These are phyloP conservation scores for Epichloe glyceriae DNA, from an alignment of 2,329 filamentous ascomycete species.

Conservation along the genomic window DNA sequence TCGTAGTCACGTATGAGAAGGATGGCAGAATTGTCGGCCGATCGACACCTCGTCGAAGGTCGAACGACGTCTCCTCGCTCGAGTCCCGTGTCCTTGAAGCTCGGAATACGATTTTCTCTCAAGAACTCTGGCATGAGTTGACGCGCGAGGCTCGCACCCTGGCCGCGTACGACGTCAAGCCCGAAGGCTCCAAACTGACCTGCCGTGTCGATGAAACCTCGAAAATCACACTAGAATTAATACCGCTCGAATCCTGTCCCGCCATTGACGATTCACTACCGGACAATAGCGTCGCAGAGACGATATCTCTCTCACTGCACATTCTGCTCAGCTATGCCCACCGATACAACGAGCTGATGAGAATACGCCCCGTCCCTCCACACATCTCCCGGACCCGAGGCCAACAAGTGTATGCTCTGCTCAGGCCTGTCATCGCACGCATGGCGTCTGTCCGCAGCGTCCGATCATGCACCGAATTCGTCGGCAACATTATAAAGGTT, in stretches of 20 bases:
- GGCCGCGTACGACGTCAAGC: slow-evolving; percentile 55
- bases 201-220: slow-evolving; percentile 39
- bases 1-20: slow-evolving; percentile 55
- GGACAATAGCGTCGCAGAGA: slow-evolving; percentile 46
- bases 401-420: slow-evolving; percentile 33
- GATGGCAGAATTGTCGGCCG: slow-evolving; percentile 45
- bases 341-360: slow-evolving; percentile 55
- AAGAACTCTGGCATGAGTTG: slow-evolving; percentile 86
- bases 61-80: slow-evolving; percentile 40
- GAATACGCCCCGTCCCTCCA: slow-evolving; percentile 43
- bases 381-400: slow-evolving; percentile 24
- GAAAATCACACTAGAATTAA: slow-evolving; percentile 53
- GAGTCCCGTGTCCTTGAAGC: slow-evolving; percentile 61
- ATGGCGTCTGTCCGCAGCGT: slow-evolving; percentile 31
- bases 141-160: slow-evolving; percentile 67
- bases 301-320: slow-evolving; percentile 53
- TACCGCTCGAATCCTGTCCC: slow-evolving; percentile 37
- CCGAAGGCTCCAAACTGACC: slow-evolving; percentile 43
- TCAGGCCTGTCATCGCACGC: slow-evolving; percentile 39
- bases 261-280: slow-evolving; percentile 19
- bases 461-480: slow-evolving; percentile 24
- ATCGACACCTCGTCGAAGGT: slow-evolving; percentile 36
- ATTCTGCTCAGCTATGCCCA: slow-evolving; percentile 71
- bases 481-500: slow-evolving; percentile 29
- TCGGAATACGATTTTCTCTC: slow-evolving; percentile 65